Evolutionary conservation across 495 filamentous ascomycete genomes (phyloP), one percentile per base, ranked within the genome.

Genomic region (Hypoxylon intermedium): DNA sequence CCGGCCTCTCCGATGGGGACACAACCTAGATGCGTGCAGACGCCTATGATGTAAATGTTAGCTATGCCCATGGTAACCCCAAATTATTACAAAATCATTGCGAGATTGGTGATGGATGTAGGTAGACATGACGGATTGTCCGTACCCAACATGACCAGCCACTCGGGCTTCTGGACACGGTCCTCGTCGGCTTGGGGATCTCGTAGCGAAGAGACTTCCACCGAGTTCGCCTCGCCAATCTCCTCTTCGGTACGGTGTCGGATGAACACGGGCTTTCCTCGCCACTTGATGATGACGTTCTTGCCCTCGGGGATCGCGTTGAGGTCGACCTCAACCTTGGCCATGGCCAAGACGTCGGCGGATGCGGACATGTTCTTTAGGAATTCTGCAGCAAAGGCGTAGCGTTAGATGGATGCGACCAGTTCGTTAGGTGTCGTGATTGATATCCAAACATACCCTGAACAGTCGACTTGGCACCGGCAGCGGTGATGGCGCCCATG

Each of bases 271-370:
- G 95, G 95, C 87, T 99, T 99, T 73, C 95, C 95, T 80, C 95
- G 89, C 95, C 95, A 99, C 84, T 99, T 99, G 84, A 99, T 93
- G 77, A 98, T 95, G 75, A 98, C 94, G 80, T 99, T 99, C 89
- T 98, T 99, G 85, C 95, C 94, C 83, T 97, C 93, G 34, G 95
- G 94, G 71, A 99, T 97, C 46, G 89, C 73, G 66, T 81, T 78
- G 58, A 99, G 88, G 73, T 96, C 90, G 66, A 99, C 89, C 80
- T 99, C 95, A 65, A 99, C 93, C 87, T 99, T 99, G 72, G 95
- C 95, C 85, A 97, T 92, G 72, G 95, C 95, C 75, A 99, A 82
- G 68, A 99, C 92, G 73, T 99, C 95, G 75, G 95, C 95, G 51
- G 95, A 99, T 58, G 95, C 95, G 74, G 95, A 92, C 95, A 99